These are phyloP conservation scores for Diaporthe citriasiana DNA, from an alignment of 2,329 filamentous ascomycete genomes.

Conservation along the genomic window DNA sequence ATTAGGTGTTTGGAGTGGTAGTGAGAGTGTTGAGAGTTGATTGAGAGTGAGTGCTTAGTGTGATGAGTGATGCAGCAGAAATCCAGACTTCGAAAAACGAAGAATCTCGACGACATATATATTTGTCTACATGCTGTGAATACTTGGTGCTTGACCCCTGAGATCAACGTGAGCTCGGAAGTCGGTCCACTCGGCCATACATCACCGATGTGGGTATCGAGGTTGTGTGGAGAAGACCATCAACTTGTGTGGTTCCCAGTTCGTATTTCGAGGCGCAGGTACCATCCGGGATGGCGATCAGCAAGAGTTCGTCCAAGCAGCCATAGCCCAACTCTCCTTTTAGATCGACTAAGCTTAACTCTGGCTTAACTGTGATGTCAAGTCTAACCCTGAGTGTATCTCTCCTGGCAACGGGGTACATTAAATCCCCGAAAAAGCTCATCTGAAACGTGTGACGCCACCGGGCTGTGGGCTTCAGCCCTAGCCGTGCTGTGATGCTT, in stretches of 20 bases:
- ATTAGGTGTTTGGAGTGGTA: background rate
- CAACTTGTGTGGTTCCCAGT: conserved; percentile 24
- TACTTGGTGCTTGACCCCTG: background rate
- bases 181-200: conserved; percentile 18
- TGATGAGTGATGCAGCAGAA: conserved; percentile 30
- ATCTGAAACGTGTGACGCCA: background rate
- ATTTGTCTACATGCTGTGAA: background rate
- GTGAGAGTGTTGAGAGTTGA: background rate
- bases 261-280: conserved; percentile 22
- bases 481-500: background rate
- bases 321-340: conserved; percentile 8
- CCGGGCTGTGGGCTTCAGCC: conserved; percentile 6
- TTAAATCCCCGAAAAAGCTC: conserved; percentile 4
- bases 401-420: background rate
- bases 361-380: conserved; percentile 34
- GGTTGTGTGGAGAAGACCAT: conserved; percentile 15
- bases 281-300: conserved; percentile 24
- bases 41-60: conserved; percentile 5
- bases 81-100: background rate
- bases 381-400: conserved; percentile 15
- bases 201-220: conserved; percentile 21
- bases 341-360: conserved; percentile 34
- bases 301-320: conserved; percentile 2
- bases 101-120: conserved; percentile 17
- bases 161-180: conserved; percentile 28